Percentiles rank a stretch among this genome's conserved stretches.
These are phyloP conservation scores for Ciborinia camelliae DNA, from an alignment of 2,329 filamentous ascomycete genomes.

Conservation along the genomic window DNA sequence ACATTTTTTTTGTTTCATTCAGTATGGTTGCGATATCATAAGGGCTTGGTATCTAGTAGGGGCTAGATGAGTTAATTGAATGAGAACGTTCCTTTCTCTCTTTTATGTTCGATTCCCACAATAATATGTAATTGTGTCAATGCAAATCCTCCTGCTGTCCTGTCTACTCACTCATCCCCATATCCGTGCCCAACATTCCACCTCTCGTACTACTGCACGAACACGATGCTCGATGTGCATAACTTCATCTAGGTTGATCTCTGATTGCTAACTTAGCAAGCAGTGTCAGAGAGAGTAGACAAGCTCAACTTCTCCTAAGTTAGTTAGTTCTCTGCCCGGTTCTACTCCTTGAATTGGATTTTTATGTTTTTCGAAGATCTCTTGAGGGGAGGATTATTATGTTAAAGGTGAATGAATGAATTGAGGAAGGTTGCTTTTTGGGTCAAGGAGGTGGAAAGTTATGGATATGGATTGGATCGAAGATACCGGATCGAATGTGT, in stretches of 20 bases:
- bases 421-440: too few relatives aligned
- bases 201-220: not conserved
- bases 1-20: slow-evolving; percentile 36
- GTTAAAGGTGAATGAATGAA: too few relatives aligned
- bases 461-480: too few relatives aligned
- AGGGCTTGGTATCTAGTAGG: not conserved
- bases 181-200: not conserved
- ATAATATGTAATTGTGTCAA: not conserved
- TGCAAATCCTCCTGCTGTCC: not conserved
- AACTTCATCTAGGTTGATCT: too few relatives aligned
- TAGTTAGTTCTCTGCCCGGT: not conserved
- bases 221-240: not conserved
- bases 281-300: not conserved
- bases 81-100: slow-evolving; percentile 1
- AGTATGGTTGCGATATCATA: not conserved
- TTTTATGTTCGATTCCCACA: not conserved
- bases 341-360: not conserved
- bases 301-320: not conserved
- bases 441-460: too few relatives aligned
- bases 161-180: too few relatives aligned
- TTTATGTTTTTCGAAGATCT: not conserved
- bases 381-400: too few relatives aligned
- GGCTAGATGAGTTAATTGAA: not conserved
- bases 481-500: too few relatives aligned
- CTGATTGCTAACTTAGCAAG: not conserved